Evolutionary conservation across 805 yeast genomes (phyloP), one percentile per base, ranked within the genome.

Genomic region (Sungouiozyma intestinalis): DNA sequence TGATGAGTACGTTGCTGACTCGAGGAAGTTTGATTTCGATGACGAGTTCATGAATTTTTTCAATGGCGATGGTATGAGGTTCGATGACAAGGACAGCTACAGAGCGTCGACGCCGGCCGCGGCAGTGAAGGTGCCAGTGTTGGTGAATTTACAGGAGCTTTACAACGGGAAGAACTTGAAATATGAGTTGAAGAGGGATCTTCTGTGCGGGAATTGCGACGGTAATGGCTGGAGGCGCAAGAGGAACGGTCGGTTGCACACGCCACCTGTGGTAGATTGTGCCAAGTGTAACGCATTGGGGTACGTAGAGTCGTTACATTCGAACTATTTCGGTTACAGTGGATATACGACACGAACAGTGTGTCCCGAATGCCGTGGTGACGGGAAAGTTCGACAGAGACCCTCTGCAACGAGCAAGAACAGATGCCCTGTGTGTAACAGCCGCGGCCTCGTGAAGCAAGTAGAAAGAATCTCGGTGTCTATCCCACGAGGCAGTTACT

Each of bases 131-230:
- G 58, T 86, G 38, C 73, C 76, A 19, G 71, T 85, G 11, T 74
- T 72, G 3, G 74, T 88, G 11, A 68, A 83, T 0, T 62, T 86
- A 47, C 84, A 78, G 43, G 95, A 86, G 45, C 62, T 85, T 35
- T 87, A 76, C 67, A 77, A 76, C 48, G 96, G 97, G 3, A 85
- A 85, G 58, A 75, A 79, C 7, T 71, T 87, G 47, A 84, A 84
- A 55, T 74, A 84, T 53, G 72, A 83, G 3, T 72, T 83, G 2
- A 75, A 81, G 2, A 73, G 96, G 57, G 75, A 82, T 52, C 68
- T 82, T 8, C 62, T 87, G 1, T 90, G 98, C 66, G 60, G 69
- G 3, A 54, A 63, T 32, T 90, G 98, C 64, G 65, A 71, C 34
- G 97, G 97, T 2, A 63, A 74, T 0, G 97, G 97, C 2, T 79